A percentile compares a stretch with the other conserved stretches of the same genome.
phyloP scores from a whole-genome alignment of 352 stramenopile genomes.

The Phytophthora tentaculata region DNA sequence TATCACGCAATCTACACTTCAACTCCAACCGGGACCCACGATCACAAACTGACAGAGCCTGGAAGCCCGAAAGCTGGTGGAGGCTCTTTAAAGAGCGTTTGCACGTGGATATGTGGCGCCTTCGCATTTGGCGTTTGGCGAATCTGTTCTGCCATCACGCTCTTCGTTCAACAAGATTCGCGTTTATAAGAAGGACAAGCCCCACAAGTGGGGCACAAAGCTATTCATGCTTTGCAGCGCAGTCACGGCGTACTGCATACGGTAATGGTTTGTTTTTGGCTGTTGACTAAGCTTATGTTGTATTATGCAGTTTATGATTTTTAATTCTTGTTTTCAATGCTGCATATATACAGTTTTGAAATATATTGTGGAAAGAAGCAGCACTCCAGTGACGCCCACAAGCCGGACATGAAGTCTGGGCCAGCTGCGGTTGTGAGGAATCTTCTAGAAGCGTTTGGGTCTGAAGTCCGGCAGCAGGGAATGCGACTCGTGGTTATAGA shows the following conservation, averaged over 20 bases:
- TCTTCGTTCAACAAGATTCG: slow-evolving; percentile 33
- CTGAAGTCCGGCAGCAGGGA: no score
- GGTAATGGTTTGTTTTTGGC: slow-evolving; percentile 16
- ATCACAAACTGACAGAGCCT: slow-evolving; percentile 7
- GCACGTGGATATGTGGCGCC: slow-evolving; percentile 2
- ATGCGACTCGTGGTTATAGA: no score
- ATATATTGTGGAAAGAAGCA: slow-evolving; percentile 10
- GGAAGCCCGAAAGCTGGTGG: slow-evolving; percentile 24
- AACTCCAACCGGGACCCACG: slow-evolving; percentile 20
- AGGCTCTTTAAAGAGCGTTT: slow-evolving; percentile 22
- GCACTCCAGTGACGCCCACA: no score
- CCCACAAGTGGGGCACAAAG: no score
- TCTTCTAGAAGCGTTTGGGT: no score
- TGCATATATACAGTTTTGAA: slow-evolving; percentile 19
- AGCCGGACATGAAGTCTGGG: no score
- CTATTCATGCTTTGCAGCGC: no score
- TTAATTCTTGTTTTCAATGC: slow-evolving; percentile 11
- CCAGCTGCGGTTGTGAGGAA: no score
- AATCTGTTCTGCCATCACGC: slow-evolving; percentile 15
- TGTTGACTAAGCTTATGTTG: slow-evolving; percentile 3
- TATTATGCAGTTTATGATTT: slow-evolving; percentile 11
- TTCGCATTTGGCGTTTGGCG: slow-evolving; percentile 22
- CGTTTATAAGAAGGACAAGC: no score
- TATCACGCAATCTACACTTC: slow-evolving; percentile 26
- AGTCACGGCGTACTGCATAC: no score